Conservation (phyloP, 495 filamentous ascomycete species). For the Hypomontagnella submonticulosa region DNA sequence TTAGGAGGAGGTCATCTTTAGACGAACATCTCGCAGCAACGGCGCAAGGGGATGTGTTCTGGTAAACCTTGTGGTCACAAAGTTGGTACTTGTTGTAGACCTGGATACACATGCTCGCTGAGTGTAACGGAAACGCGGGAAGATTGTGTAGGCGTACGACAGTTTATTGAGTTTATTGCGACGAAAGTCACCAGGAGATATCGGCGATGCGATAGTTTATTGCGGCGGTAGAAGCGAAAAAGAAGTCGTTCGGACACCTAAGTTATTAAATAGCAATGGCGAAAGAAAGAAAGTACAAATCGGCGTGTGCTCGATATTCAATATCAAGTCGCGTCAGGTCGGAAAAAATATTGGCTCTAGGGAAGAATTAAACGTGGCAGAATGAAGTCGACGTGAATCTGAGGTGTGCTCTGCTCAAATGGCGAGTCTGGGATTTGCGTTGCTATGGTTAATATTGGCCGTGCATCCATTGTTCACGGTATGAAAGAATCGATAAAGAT, state of each 20-base stretch:
- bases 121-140: slow-evolving; percentile 5
- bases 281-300: slow-evolving; percentile 1
- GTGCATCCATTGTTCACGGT: slow-evolving; percentile 14
- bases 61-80: slow-evolving; percentile 43
- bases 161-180: slow-evolving; percentile 10
- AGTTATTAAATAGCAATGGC: slow-evolving; percentile 2
- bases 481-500: slow-evolving; percentile 2
- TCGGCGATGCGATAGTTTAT: not conserved
- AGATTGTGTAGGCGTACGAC: slow-evolving; percentile 11
- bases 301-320: not conserved
- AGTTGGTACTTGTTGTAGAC: slow-evolving; percentile 26
- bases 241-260: not conserved
- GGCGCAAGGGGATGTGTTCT: slow-evolving; percentile 41
- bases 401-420: slow-evolving; percentile 5
- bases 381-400: not conserved
- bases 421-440: not conserved
- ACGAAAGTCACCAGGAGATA: not conserved
- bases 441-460: not conserved
- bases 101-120: slow-evolving; percentile 44
- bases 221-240: not conserved
- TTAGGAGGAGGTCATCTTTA: slow-evolving; percentile 23
- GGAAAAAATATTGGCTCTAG: slow-evolving; percentile 1
- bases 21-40: slow-evolving; percentile 11
- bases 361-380: not conserved
- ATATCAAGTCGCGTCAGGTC: slow-evolving; percentile 1